Conservation (phyloP, 2,329 filamentous ascomycete species). For the Trichoderma oligosporum region DNA sequence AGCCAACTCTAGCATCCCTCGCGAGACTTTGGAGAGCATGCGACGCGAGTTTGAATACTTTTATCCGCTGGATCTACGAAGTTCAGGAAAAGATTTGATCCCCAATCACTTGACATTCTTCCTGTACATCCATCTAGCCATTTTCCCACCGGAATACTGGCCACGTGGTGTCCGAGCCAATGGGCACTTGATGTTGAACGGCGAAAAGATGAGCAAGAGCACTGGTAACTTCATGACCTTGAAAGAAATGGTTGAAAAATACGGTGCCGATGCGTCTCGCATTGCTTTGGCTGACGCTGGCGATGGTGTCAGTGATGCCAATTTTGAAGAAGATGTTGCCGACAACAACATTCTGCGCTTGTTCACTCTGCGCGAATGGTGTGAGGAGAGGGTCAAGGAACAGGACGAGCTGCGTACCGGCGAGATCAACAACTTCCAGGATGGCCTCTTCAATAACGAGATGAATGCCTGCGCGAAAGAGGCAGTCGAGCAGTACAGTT, state of each 20-base stretch:
- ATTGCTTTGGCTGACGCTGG: constrained; percentile 92
- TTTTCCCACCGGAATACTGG: constrained; percentile 88
- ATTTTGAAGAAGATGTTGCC: constrained; percentile 93
- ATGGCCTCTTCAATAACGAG: constrained; percentile 89
- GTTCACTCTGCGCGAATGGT: constrained; percentile 81
- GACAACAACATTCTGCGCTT: constrained; percentile 87
- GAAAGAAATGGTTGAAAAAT: constrained; percentile 80
- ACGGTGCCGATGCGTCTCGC: constrained; percentile 86
- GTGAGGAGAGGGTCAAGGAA: constrained; percentile 76
- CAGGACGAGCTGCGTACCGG: constrained; percentile 68
- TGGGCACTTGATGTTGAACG: constrained; percentile 89
- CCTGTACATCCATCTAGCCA: constrained; percentile 86
- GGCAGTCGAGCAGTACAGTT: constrained; percentile 71
- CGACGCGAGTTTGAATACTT: constrained; percentile 93
- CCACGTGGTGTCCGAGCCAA: constrained; percentile 82
- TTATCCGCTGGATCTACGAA: constrained; percentile 86
- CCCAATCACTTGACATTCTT: constrained; percentile 95
- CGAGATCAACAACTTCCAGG: constrained; percentile 72
- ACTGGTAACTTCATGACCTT: constrained; percentile 97
- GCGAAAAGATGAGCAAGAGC: constrained; percentile 97
- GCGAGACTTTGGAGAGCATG: constrained; percentile 72
- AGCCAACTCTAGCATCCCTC: constrained; percentile 64
- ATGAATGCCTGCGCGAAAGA: constrained; percentile 80
- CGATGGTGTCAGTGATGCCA: constrained; percentile 90
- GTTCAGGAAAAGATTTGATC: constrained; percentile 89